phyloP scores from a whole-genome alignment of 2,329 filamentous ascomycete species.

The Cladophialophora bantiana region DNA sequence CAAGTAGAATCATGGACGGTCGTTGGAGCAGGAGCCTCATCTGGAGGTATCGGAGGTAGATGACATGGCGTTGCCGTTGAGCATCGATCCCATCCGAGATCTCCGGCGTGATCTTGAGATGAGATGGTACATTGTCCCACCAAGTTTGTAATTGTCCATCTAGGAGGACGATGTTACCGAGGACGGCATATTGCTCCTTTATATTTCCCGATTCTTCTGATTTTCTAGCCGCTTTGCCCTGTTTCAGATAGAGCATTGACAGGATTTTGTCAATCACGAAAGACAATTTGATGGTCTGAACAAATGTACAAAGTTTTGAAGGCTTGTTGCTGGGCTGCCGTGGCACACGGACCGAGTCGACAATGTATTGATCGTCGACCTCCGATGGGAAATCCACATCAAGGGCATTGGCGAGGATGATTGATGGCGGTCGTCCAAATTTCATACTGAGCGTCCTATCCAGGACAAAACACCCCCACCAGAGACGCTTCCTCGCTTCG shows the following conservation, averaged over 20 bases:
- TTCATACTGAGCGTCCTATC: conserved; percentile 11
- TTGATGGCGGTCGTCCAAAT: background rate
- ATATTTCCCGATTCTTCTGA: background rate
- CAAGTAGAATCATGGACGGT: no score
- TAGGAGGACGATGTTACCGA: background rate
- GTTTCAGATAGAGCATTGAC: background rate
- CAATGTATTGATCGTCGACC: conserved; percentile 9
- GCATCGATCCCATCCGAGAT: background rate
- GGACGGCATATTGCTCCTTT: background rate
- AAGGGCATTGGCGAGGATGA: background rate
- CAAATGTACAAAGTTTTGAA: background rate
- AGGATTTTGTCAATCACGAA: conserved; percentile 4
- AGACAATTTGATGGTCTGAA: conserved; percentile 3
- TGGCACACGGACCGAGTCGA: background rate
- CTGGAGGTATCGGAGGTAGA: no score
- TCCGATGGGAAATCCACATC: background rate
- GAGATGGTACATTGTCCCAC: background rate
- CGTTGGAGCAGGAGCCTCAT: no score
- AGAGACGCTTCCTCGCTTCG: background rate
- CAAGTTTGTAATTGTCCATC: conserved; percentile 2
- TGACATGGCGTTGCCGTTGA: background rate
- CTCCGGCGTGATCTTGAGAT: background rate
- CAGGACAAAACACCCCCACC: conserved; percentile 11
- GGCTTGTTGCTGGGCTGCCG: background rate
- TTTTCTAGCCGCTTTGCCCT: background rate